A percentile compares a stretch with the other conserved stretches of the same genome.
Evolutionary conservation across 805 yeast species (phyloP).

Genomic region (Kodamaea jinghongensis): DNA sequence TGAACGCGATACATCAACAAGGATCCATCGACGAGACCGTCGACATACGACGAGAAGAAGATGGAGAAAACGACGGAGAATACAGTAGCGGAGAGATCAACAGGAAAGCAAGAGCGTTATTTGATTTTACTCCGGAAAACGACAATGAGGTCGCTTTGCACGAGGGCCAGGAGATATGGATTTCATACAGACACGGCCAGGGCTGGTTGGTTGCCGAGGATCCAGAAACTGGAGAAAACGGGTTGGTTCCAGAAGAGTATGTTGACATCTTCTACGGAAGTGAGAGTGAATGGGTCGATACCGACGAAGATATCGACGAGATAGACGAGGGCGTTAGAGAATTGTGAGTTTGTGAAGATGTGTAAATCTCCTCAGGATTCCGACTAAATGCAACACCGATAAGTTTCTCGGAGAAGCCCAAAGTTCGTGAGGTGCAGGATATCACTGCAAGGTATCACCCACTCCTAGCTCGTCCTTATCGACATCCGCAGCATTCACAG

Average conservation of each 20-base stretch:
- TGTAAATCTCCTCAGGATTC: too few relatives aligned
- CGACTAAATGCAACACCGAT: too few relatives aligned
- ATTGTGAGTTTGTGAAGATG: too few relatives aligned
- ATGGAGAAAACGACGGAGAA: conserved; percentile 3
- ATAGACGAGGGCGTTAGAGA: conserved; percentile 12
- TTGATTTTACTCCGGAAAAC: conserved; percentile 89
- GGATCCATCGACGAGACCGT: conserved; percentile 3
- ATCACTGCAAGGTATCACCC: too few relatives aligned
- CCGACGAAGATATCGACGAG: conserved; percentile 21
- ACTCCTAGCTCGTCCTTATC: too few relatives aligned
- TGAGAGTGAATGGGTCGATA: conserved; percentile 27
- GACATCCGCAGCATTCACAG: too few relatives aligned
- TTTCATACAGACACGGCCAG: conserved; percentile 90
- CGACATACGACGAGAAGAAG: conserved; percentile 2
- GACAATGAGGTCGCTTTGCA: conserved; percentile 79
- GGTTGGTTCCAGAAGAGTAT: conserved; percentile 93
- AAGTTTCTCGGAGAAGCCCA: too few relatives aligned
- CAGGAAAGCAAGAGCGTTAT: conserved; percentile 76
- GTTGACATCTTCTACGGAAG: conserved; percentile 52
- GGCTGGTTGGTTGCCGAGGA: conserved; percentile 97
- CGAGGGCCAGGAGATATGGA: conserved; percentile 83
- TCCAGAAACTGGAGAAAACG: conserved; percentile 72
- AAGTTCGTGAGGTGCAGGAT: too few relatives aligned
- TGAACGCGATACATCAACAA: conserved; percentile 5
- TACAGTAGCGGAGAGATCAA: conserved; percentile 35